phyloP scores from a whole-genome alignment of 495 filamentous ascomycete species.

The Neurospora terricola region DNA sequence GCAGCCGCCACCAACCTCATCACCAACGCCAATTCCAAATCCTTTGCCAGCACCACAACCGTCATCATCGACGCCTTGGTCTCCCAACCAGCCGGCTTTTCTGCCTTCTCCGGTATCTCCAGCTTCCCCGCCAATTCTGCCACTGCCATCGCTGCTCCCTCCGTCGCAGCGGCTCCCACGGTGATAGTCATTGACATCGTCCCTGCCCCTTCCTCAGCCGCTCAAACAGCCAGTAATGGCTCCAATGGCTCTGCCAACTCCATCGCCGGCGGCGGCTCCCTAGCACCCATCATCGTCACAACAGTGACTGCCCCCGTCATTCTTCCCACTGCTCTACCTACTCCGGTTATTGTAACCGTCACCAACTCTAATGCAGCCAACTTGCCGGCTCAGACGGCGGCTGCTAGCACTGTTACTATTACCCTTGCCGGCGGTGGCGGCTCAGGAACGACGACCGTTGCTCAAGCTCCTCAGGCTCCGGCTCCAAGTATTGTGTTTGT shows the following conservation, averaged over 20 bases:
- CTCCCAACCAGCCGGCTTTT: neutral
- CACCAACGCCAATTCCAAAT: neutral
- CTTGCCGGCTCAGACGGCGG: neutral
- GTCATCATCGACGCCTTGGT: neutral
- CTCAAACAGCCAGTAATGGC: neutral
- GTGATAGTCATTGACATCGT: neutral
- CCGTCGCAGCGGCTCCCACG: neutral
- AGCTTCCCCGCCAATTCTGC: neutral
- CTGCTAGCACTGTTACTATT: neutral
- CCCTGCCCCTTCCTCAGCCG: neutral
- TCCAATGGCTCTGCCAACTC: neutral
- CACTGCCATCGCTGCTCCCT: neutral
- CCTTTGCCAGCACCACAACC: neutral
- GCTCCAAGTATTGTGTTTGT: neutral
- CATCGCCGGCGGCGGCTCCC: neutral
- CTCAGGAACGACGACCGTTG: neutral
- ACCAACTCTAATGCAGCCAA: neutral
- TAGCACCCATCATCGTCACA: neutral
- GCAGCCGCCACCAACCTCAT: neutral
- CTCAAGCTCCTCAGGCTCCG: neutral
- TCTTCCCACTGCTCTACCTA: neutral
- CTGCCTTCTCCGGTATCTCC: neutral
- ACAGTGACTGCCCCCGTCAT: neutral
- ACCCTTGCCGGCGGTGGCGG: neutral
- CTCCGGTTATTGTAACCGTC: neutral